These are phyloP conservation scores for Wickerhamomyces mucosus DNA, from an alignment of 805 yeast genomes.

Conservation along the genomic window DNA sequence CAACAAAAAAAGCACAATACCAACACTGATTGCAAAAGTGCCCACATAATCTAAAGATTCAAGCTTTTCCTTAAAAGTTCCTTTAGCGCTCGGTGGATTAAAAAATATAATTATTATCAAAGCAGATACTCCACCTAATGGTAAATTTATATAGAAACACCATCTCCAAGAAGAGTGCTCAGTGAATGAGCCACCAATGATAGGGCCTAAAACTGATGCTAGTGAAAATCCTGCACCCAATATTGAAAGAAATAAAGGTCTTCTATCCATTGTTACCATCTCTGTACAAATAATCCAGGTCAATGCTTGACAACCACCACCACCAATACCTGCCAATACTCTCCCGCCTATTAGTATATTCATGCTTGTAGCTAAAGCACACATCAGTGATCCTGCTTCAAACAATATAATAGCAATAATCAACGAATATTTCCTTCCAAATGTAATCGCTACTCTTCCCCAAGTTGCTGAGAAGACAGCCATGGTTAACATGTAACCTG, in stretches of 20 bases:
- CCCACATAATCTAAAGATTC: slow-evolving; percentile 40
- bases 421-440: slow-evolving; percentile 45
- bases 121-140: slow-evolving; percentile 48
- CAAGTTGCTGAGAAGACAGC: slow-evolving; percentile 45
- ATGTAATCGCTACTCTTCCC: slow-evolving; percentile 45
- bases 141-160: slow-evolving; percentile 66
- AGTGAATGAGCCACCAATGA: slow-evolving; percentile 59
- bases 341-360: slow-evolving; percentile 60
- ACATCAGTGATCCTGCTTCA: slow-evolving; percentile 36
- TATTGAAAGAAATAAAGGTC: slow-evolving; percentile 11
- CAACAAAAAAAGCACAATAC: slow-evolving; percentile 34
- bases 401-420: slow-evolving; percentile 29
- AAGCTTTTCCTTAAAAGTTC: slow-evolving; percentile 29
- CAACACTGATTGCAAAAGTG: slow-evolving; percentile 30
- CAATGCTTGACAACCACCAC: slow-evolving; percentile 53
- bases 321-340: slow-evolving; percentile 61
- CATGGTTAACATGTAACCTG: slow-evolving; percentile 45
- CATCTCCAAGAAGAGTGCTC: slow-evolving; percentile 60
- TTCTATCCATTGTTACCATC: slow-evolving; percentile 23
- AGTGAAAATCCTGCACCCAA: slow-evolving; percentile 31
- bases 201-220: slow-evolving; percentile 51
- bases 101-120: slow-evolving; percentile 29
- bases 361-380: slow-evolving; percentile 46
- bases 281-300: slow-evolving; percentile 49
- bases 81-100: slow-evolving; percentile 38